phyloP scores from a whole-genome alignment of 805 yeast genomes.

The Lachancea waltii region DNA sequence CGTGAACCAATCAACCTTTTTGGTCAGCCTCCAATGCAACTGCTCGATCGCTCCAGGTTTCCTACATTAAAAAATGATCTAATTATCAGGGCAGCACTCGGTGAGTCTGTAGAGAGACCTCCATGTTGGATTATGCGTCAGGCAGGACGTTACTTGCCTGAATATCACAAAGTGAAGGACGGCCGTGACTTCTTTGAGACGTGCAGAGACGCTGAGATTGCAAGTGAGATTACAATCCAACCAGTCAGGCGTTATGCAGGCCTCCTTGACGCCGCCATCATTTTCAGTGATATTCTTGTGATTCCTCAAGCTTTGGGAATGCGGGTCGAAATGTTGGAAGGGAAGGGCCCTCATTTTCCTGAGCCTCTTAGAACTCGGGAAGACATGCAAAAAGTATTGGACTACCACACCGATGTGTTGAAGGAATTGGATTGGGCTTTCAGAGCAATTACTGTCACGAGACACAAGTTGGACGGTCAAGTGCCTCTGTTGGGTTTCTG shows the following conservation, averaged over 20 bases:
- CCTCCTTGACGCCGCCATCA: constrained; percentile 91
- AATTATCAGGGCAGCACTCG: constrained; percentile 85
- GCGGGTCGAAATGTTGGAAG: constrained; percentile 88
- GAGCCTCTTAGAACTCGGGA: constrained; percentile 73
- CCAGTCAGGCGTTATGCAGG: constrained; percentile 89
- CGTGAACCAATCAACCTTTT: background rate
- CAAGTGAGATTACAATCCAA: constrained; percentile 90
- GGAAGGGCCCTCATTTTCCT: constrained; percentile 89
- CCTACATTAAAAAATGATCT: constrained; percentile 83
- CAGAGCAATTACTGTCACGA: constrained; percentile 86
- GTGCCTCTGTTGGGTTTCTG: constrained; percentile 93
- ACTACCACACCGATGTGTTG: constrained; percentile 60
- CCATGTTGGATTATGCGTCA: constrained; percentile 98
- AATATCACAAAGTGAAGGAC: constrained; percentile 85
- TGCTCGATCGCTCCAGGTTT: constrained; percentile 36
- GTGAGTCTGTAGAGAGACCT: constrained; percentile 88
- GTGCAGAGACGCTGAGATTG: constrained; percentile 92
- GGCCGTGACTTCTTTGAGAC: constrained; percentile 86
- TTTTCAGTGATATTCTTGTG: constrained; percentile 90
- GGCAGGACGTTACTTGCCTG: constrained; percentile 91
- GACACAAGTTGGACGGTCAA: constrained; percentile 77
- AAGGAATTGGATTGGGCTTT: constrained; percentile 90
- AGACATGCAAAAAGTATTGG: constrained; percentile 52
- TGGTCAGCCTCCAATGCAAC: constrained; percentile 5
- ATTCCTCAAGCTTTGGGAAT: constrained; percentile 98